A percentile compares a stretch with the other conserved stretches of the same genome.
These are phyloP conservation scores for Alliaria petiolata DNA, from an alignment of 345 rosid genomes.

Conservation along the genomic window DNA sequence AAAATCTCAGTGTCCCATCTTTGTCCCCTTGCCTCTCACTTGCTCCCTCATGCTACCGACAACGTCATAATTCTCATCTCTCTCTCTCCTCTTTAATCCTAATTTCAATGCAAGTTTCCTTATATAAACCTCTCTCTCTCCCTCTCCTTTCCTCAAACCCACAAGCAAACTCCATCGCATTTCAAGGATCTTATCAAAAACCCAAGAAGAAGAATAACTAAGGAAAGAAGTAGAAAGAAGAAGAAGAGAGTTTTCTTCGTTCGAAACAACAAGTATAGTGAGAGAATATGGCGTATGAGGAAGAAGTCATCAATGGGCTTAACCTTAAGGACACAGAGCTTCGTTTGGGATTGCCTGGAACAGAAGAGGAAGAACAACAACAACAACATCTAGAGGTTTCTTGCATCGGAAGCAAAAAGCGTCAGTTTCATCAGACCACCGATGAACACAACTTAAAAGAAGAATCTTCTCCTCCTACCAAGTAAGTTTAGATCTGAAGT, in stretches of 20 bases:
- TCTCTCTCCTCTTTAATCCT: slow-evolving; percentile 16
- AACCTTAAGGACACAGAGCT: slow-evolving; percentile 86
- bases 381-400: slow-evolving; percentile 28
- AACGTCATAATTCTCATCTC: slow-evolving; percentile 19
- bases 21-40: slow-evolving; percentile 75
- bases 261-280: neutral
- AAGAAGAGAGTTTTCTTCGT: neutral
- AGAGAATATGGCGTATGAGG: slow-evolving; percentile 31
- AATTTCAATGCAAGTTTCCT: slow-evolving; percentile 13
- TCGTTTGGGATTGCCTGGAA: slow-evolving; percentile 77
- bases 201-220: neutral
- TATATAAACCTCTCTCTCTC: slow-evolving; percentile 29
- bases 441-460: slow-evolving; percentile 3
- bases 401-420: slow-evolving; percentile 51
- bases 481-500: slow-evolving; percentile 48
- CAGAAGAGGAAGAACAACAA: slow-evolving; percentile 22
- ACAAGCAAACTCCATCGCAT: slow-evolving; percentile 13
- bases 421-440: slow-evolving; percentile 29
- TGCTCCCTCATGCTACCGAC: slow-evolving; percentile 69
- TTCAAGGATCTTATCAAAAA: slow-evolving; percentile 21
- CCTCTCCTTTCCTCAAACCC: slow-evolving; percentile 14
- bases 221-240: neutral
- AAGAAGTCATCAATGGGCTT: slow-evolving; percentile 40
- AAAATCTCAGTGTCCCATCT: slow-evolving; percentile 43
- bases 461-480: slow-evolving; percentile 39